Evolutionary conservation across 257 asterid species (phyloP).

Genomic region (Perilla frutescens): DNA sequence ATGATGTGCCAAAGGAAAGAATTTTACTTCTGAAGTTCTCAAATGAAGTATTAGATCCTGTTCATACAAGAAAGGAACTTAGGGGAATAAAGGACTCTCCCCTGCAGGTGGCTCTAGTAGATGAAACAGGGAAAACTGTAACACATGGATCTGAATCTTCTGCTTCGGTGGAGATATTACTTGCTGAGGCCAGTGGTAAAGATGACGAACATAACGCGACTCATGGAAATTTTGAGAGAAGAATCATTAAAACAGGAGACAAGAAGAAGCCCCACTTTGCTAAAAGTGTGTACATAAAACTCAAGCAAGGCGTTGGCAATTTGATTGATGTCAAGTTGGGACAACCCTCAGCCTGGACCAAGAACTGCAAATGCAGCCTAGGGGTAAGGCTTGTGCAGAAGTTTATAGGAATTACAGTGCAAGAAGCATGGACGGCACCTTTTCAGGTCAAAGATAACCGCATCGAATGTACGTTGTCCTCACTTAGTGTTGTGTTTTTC

Average conservation of each 20-base stretch:
- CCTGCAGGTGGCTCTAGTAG: slow-evolving; percentile 48
- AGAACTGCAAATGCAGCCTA: slow-evolving; percentile 46
- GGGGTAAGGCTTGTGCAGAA: slow-evolving; percentile 47
- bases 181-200: slow-evolving; percentile 40
- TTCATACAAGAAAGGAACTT: slow-evolving; percentile 49
- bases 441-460: slow-evolving; percentile 56
- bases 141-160: slow-evolving; percentile 45
- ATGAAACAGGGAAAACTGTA: slow-evolving; percentile 36
- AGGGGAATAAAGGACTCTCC: slow-evolving; percentile 38
- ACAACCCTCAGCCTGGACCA: slow-evolving; percentile 44
- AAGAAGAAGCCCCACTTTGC: slow-evolving; percentile 51
- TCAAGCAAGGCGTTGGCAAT: slow-evolving; percentile 44
- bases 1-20: slow-evolving; percentile 33
- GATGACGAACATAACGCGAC: slow-evolving; percentile 41
- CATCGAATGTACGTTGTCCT: slow-evolving; percentile 40
- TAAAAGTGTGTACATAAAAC: slow-evolving; percentile 32
- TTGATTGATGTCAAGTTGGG: slow-evolving; percentile 46
- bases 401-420: slow-evolving; percentile 36
- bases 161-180: slow-evolving; percentile 50
- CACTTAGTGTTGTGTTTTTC: neutral
- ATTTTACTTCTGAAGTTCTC: slow-evolving; percentile 50
- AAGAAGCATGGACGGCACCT: slow-evolving; percentile 49
- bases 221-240: slow-evolving; percentile 41
- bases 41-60: slow-evolving; percentile 39
- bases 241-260: slow-evolving; percentile 44